phyloP scores from a whole-genome alignment of 169 alveolate species.

The Cryptosporidium sp. region DNA sequence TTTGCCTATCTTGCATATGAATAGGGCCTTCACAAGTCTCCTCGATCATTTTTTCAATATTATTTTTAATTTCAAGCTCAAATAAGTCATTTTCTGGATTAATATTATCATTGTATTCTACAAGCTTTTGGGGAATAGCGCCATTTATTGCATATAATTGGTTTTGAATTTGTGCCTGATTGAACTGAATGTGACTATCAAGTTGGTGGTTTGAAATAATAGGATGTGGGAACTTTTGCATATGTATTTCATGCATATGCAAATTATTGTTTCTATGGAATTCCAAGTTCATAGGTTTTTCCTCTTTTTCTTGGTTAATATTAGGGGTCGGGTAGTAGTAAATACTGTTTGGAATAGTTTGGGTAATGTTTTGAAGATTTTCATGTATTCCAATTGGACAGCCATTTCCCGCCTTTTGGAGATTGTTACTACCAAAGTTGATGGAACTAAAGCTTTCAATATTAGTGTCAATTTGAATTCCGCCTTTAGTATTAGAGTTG shows the following conservation, averaged over 20 bases:
- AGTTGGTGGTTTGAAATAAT: not conserved
- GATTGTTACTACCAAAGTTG: not conserved
- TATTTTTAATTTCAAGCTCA: conserved; percentile 29
- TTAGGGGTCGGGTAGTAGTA: not conserved
- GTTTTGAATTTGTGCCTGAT: not conserved
- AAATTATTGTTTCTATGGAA: not conserved
- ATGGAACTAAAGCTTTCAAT: not conserved
- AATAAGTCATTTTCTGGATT: not conserved
- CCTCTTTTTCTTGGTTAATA: not conserved
- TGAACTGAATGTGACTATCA: not conserved
- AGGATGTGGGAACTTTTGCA: not conserved
- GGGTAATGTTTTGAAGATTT: not conserved
- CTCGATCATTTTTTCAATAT: conserved; percentile 49
- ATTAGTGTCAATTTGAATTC: not conserved
- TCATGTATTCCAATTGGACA: not conserved
- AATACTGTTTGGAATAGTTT: not conserved
- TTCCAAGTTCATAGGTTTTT: not conserved
- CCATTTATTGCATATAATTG: not conserved
- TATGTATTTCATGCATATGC: not conserved
- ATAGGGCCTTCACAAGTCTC: not conserved
- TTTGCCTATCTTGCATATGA: not conserved
- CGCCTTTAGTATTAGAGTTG: not conserved
- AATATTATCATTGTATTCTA: not conserved
- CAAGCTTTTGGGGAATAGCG: not conserved
- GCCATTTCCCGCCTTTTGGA: not conserved